Base-by-base conservation (phyloP, 345 rosid genomes). In the Eucalyptus lansdowneana region DNA sequence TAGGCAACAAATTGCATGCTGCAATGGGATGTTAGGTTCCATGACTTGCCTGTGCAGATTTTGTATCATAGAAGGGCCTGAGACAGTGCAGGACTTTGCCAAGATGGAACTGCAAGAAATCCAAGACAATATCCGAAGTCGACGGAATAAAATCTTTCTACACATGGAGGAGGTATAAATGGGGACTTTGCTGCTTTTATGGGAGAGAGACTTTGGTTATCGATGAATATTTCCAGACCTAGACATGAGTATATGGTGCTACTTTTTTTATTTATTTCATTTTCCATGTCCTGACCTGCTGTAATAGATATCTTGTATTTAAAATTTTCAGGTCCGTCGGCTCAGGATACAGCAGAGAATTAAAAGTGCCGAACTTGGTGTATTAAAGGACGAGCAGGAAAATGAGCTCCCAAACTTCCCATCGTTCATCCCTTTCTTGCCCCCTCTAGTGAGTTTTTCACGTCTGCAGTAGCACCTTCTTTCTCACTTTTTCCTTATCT, bases 61-160 rank as follows among this genome's bases (percentile, higher is more conserved):
- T 93, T 97, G 99, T 91, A 97, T 97, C 87, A 97, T 97, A 90
- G 99, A 97, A 95, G 99, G 99, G 21, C 99, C 99, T 40, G 99
- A 96, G 90, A 97, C 99, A 53, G 98, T 97, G 58, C 97, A 95
- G 89, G 99, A 96, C 93, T 97, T 97, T 90, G 97, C 96, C 29
- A 92, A 95, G 90, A 97, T 97, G 99, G 97, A 97, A 89, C 90
- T 95, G 56, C 96, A 90, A 93, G 99, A 97, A 94, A 96, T 97
- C 93, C 98, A 95, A 88, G 99, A 97, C 89, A 97, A 97, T 89
- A 95, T 97, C 92, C 91, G 97, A 72, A 97, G 98, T 93, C 94
- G 99, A 29, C 93, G 99, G 17, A 97, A 97, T 93, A 97, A 97
- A 91, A 97, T 97, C 91, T 97, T 97, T 92, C 93, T 97, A 93